These are phyloP conservation scores for Symbiodinium natans DNA, from an alignment of 73 alveolate genomes.

Conservation along the genomic window DNA sequence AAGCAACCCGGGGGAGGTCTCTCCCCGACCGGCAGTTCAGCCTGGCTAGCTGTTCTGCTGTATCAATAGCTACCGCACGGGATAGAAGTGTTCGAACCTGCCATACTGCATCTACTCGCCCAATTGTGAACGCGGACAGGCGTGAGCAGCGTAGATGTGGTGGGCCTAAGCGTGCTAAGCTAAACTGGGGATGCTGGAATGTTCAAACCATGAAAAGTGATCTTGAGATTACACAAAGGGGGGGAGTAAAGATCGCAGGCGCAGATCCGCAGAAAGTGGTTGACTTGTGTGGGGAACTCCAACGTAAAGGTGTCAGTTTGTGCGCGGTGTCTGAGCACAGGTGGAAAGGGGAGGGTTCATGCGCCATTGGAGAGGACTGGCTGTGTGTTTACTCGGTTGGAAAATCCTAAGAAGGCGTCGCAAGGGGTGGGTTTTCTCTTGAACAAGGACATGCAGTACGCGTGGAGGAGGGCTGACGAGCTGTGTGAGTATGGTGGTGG, in stretches of 20 bases:
- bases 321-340: not conserved
- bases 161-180: no score
- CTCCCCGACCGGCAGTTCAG: no score
- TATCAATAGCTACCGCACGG: no score
- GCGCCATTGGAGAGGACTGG: not conserved
- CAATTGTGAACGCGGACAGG: not conserved
- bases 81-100: no score
- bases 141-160: no score
- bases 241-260: no score
- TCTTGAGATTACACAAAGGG: no score
- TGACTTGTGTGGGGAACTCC: not conserved
- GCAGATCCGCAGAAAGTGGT: no score
- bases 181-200: constrained; percentile 27
- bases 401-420: no score
- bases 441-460: not conserved
- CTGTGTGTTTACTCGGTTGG: not conserved
- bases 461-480: not conserved
- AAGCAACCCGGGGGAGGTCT: no score
- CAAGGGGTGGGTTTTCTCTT: constrained; percentile 2
- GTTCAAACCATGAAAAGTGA: not conserved
- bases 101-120: not conserved
- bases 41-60: not conserved
- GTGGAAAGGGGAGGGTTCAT: constrained; percentile 24
- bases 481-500: not conserved
- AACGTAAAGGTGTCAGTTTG: not conserved